A percentile compares a stretch with the other conserved stretches of the same genome.
These are phyloP conservation scores for Fusarium caatingaense DNA, from an alignment of 2,329 filamentous ascomycete species.

Conservation along the genomic window DNA sequence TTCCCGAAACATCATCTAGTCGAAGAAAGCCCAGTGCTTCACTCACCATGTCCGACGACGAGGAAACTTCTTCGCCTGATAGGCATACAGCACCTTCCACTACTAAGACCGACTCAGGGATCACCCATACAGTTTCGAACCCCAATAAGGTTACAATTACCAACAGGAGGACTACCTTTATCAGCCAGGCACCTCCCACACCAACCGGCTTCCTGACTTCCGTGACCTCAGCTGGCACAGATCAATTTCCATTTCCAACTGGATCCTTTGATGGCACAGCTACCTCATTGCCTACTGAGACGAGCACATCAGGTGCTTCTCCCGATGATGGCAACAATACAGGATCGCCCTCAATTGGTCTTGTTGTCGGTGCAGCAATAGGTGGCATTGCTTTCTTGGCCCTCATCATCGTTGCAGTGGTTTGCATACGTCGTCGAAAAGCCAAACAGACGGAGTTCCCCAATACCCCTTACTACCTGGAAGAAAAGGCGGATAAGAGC, in stretches of 20 bases:
- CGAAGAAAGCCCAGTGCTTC: conserved; percentile 1
- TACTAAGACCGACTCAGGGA: conserved; percentile 52
- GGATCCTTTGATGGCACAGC: conserved; percentile 19
- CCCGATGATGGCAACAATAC: not conserved
- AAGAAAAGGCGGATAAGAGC: conserved; percentile 44
- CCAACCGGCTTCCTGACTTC: conserved; percentile 19
- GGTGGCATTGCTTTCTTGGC: conserved; percentile 46
- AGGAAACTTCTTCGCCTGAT: not conserved
- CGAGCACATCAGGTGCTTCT: conserved; percentile 1
- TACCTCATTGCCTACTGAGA: conserved; percentile 23
- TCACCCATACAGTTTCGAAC: conserved; percentile 53
- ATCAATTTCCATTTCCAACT: conserved; percentile 3
- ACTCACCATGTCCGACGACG: conserved; percentile 5
- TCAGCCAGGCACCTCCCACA: conserved; percentile 40
- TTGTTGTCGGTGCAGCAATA: conserved; percentile 51
- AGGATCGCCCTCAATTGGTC: conserved; percentile 44
- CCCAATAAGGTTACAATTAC: conserved; percentile 51
- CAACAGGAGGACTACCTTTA: conserved; percentile 50
- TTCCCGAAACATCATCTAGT: not conserved
- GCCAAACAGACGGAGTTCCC: conserved; percentile 4
- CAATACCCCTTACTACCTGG: conserved; percentile 32
- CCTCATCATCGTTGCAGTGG: conserved; percentile 38
- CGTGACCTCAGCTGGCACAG: conserved; percentile 13
- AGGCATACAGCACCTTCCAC: conserved; percentile 16
- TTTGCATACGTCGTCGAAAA: conserved; percentile 39